These are phyloP conservation scores for Candida insectorum DNA, from an alignment of 805 yeast species.

Conservation along the genomic window DNA sequence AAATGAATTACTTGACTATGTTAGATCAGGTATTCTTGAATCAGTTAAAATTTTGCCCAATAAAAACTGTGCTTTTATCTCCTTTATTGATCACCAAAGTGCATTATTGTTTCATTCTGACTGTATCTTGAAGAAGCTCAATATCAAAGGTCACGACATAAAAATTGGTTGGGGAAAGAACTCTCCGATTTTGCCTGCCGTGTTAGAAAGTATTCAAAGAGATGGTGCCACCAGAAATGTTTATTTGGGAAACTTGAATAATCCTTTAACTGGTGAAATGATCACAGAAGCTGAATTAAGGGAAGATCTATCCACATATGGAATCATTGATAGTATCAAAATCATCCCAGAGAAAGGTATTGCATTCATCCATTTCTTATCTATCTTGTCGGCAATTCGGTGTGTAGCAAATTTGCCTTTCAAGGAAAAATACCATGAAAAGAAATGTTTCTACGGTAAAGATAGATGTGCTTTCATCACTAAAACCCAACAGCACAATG, in stretches of 20 bases:
- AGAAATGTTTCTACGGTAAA: conserved; percentile 86
- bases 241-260: conserved; percentile 76
- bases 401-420: conserved; percentile 75
- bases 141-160: conserved; percentile 76
- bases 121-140: conserved; percentile 78
- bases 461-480: conserved; percentile 94
- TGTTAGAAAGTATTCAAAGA: conserved; percentile 69
- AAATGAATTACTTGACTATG: conserved; percentile 82
- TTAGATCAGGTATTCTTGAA: conserved; percentile 86
- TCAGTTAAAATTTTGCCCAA: conserved; percentile 73
- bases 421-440: conserved; percentile 63
- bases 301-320: conserved; percentile 67
- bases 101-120: conserved; percentile 92
- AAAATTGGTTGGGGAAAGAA: conserved; percentile 94
- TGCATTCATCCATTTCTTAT: conserved; percentile 87
- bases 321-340: conserved; percentile 82
- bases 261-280: conserved; percentile 44
- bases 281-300: conserved; percentile 63
- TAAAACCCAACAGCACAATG: conserved; percentile 93
- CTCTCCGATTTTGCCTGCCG: conserved; percentile 68
- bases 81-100: conserved; percentile 83
- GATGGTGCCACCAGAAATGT: conserved; percentile 95
- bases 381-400: conserved; percentile 80
- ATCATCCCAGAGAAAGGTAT: conserved; percentile 76
- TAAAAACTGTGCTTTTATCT: conserved; percentile 84